Base-by-base conservation (phyloP, 805 yeast species). In the Wickerhamomyces bisporus region DNA sequence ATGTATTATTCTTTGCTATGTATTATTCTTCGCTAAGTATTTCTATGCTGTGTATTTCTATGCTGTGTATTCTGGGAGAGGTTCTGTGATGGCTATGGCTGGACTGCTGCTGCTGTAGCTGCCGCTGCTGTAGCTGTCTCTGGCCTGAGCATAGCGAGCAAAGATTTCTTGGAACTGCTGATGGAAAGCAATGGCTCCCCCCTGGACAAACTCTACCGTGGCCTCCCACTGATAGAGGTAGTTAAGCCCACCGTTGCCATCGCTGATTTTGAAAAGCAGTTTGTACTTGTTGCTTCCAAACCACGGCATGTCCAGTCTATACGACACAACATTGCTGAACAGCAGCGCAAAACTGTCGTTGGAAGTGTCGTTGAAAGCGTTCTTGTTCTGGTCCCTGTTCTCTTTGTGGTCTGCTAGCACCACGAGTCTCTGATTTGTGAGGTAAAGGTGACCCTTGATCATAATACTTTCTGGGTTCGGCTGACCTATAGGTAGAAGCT, bases 221-320 rank as follows among this genome's bases (percentile, higher is more conserved):
- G 70, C 67, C 27, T 54, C 48, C 56, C 66, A 70, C 44, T 60
- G 62, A 25, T 64, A 61, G 19, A 61, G 45, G 30, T 55, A 55
- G 41, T 66, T 61, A 6, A 66, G 55, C 1, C 65, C 63, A 6
- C 62, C 53, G 5, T 65, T 57, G 5, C 52, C 47, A 13, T 55
- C 39, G 4, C 60, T 50, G 31, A 64, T 60, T 31, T 53, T 62
- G 50, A 73, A 71, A 20, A 62, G 34, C 27, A 70, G 62, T 43
- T 61, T 61, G 68, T 73, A 71, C 48, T 64, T 68, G 43, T 72
- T 74, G 16, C 75, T 63, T 0, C 80, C 80, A 47, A 74, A 68
- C 77, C 77, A 73, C 1, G 78, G 77, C 19, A 71, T 60, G 38
- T 66, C 63, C 34, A 73, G 47, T 37, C 61, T 58, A 46, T 68